Evolutionary conservation across 148 eudicot species (phyloP).

Genomic region (Limonium bicolor): DNA sequence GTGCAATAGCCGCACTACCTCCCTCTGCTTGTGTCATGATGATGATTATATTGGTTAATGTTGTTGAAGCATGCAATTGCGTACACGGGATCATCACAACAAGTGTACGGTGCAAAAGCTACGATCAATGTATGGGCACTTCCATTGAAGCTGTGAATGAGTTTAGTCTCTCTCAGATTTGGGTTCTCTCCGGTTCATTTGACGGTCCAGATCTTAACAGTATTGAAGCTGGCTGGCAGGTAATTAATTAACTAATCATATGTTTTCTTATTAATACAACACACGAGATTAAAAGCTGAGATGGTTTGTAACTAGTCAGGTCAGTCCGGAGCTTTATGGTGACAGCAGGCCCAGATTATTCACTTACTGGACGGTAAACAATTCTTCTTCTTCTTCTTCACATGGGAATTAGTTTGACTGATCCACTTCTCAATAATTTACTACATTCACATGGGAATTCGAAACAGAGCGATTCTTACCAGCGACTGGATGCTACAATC

Average conservation of each 20-base stretch:
- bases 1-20: no score
- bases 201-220: slow-evolving; percentile 97
- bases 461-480: slow-evolving; percentile 82
- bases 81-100: slow-evolving; percentile 51
- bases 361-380: slow-evolving; percentile 94
- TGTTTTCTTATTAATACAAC: neutral
- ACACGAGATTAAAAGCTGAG: slow-evolving; percentile 51
- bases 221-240: slow-evolving; percentile 99
- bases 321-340: slow-evolving; percentile 99
- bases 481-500: slow-evolving; percentile 95
- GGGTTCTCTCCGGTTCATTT: slow-evolving; percentile 93
- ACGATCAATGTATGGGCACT: slow-evolving; percentile 96
- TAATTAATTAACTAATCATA: no score
- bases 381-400: neutral
- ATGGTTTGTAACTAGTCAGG: slow-evolving; percentile 97
- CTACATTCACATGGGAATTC: slow-evolving; percentile 4
- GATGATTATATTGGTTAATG: no score
- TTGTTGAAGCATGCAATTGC: slow-evolving; percentile 81
- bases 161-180: slow-evolving; percentile 90
- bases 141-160: slow-evolving; percentile 60
- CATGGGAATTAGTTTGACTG: neutral
- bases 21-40: no score
- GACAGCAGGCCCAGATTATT: slow-evolving; percentile 92
- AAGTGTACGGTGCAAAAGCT: slow-evolving; percentile 85
- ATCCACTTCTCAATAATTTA: neutral